These are phyloP conservation scores for Trichosporon ovoides DNA, from an alignment of 1,284 basidiomycete species.

Conservation along the genomic window DNA sequence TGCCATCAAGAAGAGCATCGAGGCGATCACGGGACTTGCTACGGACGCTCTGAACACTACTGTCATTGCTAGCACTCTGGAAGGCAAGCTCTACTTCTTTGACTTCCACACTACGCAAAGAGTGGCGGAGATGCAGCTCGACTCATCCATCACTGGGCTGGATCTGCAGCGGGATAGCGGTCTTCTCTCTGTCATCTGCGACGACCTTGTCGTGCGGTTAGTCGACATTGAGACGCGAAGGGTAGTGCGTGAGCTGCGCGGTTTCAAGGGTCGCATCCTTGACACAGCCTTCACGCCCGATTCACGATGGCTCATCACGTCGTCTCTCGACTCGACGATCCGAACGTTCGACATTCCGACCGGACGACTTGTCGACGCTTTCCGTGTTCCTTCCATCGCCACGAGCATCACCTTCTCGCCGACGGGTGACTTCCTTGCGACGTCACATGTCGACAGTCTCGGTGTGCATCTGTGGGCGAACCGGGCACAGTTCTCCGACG, in stretches of 20 bases:
- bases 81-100: constrained; percentile 89
- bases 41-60: constrained; percentile 79
- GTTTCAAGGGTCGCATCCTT: constrained; percentile 71
- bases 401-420: constrained; percentile 90
- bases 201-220: constrained; percentile 76
- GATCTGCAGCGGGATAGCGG: constrained; percentile 78
- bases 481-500: constrained; percentile 83
- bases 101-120: constrained; percentile 83
- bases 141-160: constrained; percentile 66
- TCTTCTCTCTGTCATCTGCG: constrained; percentile 76
- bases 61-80: constrained; percentile 76
- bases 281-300: constrained; percentile 89
- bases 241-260: constrained; percentile 81
- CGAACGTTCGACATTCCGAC: constrained; percentile 96
- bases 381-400: constrained; percentile 81
- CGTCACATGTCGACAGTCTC: constrained; percentile 86
- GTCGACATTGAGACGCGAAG: constrained; percentile 86
- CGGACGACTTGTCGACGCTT: constrained; percentile 84
- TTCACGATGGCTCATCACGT: constrained; percentile 83
- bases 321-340: constrained; percentile 84
- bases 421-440: constrained; percentile 91
- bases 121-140: constrained; percentile 62
- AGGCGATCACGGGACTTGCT: constrained; percentile 73
- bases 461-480: constrained; percentile 97
- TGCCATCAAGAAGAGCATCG: constrained; percentile 52